phyloP scores from a whole-genome alignment of 139 green algal species.

The Choricystis sp. region DNA sequence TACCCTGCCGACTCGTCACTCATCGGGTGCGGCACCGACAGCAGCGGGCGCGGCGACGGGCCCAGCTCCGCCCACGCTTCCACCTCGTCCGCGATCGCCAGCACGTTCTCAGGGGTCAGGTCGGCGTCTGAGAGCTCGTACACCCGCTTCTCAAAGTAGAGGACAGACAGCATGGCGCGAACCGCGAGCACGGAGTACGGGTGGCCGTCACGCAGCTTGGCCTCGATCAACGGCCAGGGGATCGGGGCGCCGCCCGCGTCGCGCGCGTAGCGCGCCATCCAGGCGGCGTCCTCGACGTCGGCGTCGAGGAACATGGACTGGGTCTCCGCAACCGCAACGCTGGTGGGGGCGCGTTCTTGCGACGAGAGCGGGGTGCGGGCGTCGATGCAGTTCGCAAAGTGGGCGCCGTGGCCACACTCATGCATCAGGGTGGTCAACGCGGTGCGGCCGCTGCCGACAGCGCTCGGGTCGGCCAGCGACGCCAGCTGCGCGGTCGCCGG shows the following conservation, averaged over 20 bases:
- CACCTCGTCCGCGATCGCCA: slow-evolving; percentile 44
- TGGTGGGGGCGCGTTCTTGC: slow-evolving; percentile 56
- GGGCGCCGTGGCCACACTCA: slow-evolving; percentile 45
- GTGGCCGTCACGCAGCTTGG: slow-evolving; percentile 32
- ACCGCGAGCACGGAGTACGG: slow-evolving; percentile 29
- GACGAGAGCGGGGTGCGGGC: slow-evolving; percentile 56
- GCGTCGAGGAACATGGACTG: slow-evolving; percentile 63
- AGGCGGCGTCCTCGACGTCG: slow-evolving; percentile 43
- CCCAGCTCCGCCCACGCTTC: slow-evolving; percentile 37
- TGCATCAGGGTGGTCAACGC: slow-evolving; percentile 69
- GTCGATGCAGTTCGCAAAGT: slow-evolving; percentile 64
- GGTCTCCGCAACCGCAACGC: slow-evolving; percentile 59
- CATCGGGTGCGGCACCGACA: slow-evolving; percentile 46
- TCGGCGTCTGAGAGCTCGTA: slow-evolving; percentile 59
- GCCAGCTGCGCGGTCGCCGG: slow-evolving; percentile 60
- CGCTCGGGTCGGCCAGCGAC: slow-evolving; percentile 47
- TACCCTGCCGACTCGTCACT: slow-evolving; percentile 51
- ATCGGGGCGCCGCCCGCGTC: slow-evolving; percentile 22
- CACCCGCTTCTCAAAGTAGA: slow-evolving; percentile 70
- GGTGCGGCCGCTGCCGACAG: slow-evolving; percentile 40
- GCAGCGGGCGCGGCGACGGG: slow-evolving; percentile 25
- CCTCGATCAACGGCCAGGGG: slow-evolving; percentile 49
- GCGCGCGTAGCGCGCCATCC: slow-evolving; percentile 44
- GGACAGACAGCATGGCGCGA: slow-evolving; percentile 52
- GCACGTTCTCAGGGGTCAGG: slow-evolving; percentile 32